Evolutionary conservation across 2,329 filamentous ascomycete genomes (phyloP).

Genomic region (Metarhizium anisopliae): DNA sequence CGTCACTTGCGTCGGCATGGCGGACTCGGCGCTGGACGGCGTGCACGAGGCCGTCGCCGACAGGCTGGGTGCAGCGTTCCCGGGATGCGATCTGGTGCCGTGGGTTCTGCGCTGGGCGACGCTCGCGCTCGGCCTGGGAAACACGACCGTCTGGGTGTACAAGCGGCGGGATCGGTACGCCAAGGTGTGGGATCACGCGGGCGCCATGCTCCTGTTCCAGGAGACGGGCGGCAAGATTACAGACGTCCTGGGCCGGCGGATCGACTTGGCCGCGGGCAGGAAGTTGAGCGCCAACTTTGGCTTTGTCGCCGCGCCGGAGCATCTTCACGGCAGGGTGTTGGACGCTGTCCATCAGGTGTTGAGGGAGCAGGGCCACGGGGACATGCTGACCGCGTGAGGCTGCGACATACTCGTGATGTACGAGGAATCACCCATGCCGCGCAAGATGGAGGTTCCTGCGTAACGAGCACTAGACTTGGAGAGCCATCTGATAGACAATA

Average conservation of each 20-base stretch:
- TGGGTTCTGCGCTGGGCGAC: slow-evolving; percentile 49
- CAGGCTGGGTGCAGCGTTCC: slow-evolving; percentile 29
- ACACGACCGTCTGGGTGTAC: slow-evolving; percentile 50
- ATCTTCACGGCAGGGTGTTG: slow-evolving; percentile 35
- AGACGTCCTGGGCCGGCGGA: slow-evolving; percentile 40
- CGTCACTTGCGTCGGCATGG: slow-evolving; percentile 37
- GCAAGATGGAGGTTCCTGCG: background rate
- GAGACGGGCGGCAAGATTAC: slow-evolving; percentile 47
- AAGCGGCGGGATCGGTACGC: slow-evolving; percentile 35
- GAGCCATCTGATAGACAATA: background rate
- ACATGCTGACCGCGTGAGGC: slow-evolving; percentile 8
- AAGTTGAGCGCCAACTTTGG: slow-evolving; percentile 43
- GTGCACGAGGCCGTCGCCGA: slow-evolving; percentile 36
- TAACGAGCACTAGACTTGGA: background rate
- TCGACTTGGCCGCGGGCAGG: slow-evolving; percentile 41
- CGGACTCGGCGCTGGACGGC: slow-evolving; percentile 38
- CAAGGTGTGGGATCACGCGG: slow-evolving; percentile 53
- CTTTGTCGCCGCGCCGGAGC: slow-evolving; percentile 43
- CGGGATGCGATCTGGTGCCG: slow-evolving; percentile 42
- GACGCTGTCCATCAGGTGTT: slow-evolving; percentile 74
- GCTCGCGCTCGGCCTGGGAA: slow-evolving; percentile 42
- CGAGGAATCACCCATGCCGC: background rate
- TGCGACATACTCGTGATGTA: background rate
- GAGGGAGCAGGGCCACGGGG: slow-evolving; percentile 21
- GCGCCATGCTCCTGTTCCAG: slow-evolving; percentile 49